These are phyloP conservation scores for Mollisia scopiformis DNA, from an alignment of 2,329 filamentous ascomycete genomes.

Conservation along the genomic window DNA sequence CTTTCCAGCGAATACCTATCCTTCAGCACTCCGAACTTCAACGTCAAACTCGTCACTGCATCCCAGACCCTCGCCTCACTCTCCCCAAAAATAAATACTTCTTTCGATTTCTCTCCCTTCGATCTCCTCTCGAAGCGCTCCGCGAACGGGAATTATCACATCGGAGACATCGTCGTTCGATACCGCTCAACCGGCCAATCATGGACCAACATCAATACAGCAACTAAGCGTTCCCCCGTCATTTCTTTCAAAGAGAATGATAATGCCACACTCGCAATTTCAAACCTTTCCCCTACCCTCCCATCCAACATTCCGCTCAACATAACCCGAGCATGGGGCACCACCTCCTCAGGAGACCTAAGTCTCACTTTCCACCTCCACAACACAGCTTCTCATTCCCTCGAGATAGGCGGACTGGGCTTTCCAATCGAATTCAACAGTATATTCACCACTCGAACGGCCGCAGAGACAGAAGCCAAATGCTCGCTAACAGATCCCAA, in stretches of 20 bases:
- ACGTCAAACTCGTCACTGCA: conserved; percentile 45
- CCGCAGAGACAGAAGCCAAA: conserved; percentile 49
- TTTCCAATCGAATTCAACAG: conserved; percentile 65
- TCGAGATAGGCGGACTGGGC: conserved; percentile 60
- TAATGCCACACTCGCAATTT: conserved; percentile 40
- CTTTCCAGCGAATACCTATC: conserved; percentile 15
- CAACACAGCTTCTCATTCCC: conserved; percentile 42
- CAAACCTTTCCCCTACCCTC: conserved; percentile 47
- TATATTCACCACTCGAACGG: conserved; percentile 56
- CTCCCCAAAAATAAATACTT: conserved; percentile 38
- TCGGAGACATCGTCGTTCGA: conserved; percentile 59
- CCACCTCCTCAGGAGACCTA: conserved; percentile 49
- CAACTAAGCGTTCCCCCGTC: conserved; percentile 43
- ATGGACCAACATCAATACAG: conserved; percentile 54
- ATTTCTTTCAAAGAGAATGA: conserved; percentile 33
- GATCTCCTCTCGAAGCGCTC: conserved; percentile 51
- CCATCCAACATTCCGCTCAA: conserved; percentile 42
- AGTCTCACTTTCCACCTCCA: conserved; percentile 53
- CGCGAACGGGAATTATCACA: conserved; percentile 58
- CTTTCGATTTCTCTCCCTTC: conserved; percentile 59
- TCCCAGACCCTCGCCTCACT: conserved; percentile 54
- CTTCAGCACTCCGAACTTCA: conserved; percentile 38
- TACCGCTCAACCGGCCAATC: conserved; percentile 47
- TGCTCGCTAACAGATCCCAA: conserved; percentile 63
- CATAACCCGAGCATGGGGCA: conserved; percentile 55